These are phyloP conservation scores for Amaranthus palmeri DNA, from an alignment of 148 eudicot species.

Conservation along the genomic window DNA sequence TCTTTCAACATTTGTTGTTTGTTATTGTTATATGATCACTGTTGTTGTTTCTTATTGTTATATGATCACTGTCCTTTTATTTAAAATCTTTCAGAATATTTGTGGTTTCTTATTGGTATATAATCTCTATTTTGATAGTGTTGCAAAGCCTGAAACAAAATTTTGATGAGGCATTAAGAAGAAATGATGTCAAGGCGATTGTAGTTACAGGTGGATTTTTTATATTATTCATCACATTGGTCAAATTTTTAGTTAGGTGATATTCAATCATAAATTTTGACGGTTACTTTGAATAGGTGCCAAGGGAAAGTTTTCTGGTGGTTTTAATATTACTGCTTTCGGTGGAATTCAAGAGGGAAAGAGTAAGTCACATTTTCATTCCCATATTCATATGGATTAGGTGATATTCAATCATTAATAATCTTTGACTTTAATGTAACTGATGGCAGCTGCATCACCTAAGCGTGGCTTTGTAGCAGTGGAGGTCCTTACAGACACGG, in stretches of 20 bases:
- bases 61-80: not conserved
- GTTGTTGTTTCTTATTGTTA: not conserved
- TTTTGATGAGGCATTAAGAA: conserved; percentile 61
- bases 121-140: conserved; percentile 39
- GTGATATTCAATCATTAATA: not conserved
- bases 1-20: not conserved
- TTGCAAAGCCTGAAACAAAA: conserved; percentile 64
- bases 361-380: conserved; percentile 30
- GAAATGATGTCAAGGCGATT: conserved; percentile 92
- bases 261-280: conserved; percentile 9
- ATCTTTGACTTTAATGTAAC: conserved; percentile 16
- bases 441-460: conserved; percentile 47
- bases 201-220: conserved; percentile 74
- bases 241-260: not conserved
- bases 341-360: conserved; percentile 58
- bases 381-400: not conserved
- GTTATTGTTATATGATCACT: not conserved
- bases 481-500: conserved; percentile 71
- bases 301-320: conserved; percentile 89
- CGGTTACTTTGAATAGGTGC: conserved; percentile 48
- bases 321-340: conserved; percentile 86
- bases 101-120: not conserved
- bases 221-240: not conserved
- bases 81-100: not conserved
- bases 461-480: conserved; percentile 78